Conservation (phyloP, 495 filamentous ascomycete species). For the Corynascus novoguineensis region DNA sequence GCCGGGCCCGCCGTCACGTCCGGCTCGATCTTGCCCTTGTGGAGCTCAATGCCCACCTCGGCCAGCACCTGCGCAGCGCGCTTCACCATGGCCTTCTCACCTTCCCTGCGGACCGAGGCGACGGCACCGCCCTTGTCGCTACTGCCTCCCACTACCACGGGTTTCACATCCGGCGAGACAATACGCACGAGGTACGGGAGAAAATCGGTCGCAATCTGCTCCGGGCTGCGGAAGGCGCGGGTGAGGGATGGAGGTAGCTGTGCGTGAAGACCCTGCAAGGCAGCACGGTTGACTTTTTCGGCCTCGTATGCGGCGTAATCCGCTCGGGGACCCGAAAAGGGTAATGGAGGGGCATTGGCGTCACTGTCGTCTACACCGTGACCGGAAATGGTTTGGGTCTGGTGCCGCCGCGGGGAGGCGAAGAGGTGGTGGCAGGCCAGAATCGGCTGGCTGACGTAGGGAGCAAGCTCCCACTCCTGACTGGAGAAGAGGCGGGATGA, state of each 20-base stretch:
- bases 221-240: constrained; percentile 69
- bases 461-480: constrained; percentile 83
- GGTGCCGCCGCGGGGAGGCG: constrained; percentile 52
- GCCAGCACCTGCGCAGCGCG: constrained; percentile 74
- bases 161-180: constrained; percentile 82
- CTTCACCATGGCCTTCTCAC: constrained; percentile 72
- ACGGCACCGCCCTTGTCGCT: constrained; percentile 58
- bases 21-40: constrained; percentile 73
- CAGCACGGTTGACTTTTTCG: constrained; percentile 56
- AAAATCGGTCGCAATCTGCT: constrained; percentile 72
- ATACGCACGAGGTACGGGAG: constrained; percentile 77
- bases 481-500: constrained; percentile 64
- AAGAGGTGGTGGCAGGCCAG: constrained; percentile 92
- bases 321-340: constrained; percentile 75
- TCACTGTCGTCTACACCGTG: constrained; percentile 42
- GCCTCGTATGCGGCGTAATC: constrained; percentile 74
- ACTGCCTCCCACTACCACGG: constrained; percentile 72
- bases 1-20: constrained; percentile 33
- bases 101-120: constrained; percentile 79
- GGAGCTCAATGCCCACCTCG: constrained; percentile 73
- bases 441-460: constrained; percentile 78
- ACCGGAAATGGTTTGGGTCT: constrained; percentile 26
- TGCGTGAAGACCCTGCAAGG: constrained; percentile 47
- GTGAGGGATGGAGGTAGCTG: constrained; percentile 57
- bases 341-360: constrained; percentile 50